Percentiles rank a stretch among this genome's conserved stretches.
These are phyloP conservation scores for Trichophaea hybrida DNA, from an alignment of 2,329 filamentous ascomycete genomes.

Conservation along the genomic window DNA sequence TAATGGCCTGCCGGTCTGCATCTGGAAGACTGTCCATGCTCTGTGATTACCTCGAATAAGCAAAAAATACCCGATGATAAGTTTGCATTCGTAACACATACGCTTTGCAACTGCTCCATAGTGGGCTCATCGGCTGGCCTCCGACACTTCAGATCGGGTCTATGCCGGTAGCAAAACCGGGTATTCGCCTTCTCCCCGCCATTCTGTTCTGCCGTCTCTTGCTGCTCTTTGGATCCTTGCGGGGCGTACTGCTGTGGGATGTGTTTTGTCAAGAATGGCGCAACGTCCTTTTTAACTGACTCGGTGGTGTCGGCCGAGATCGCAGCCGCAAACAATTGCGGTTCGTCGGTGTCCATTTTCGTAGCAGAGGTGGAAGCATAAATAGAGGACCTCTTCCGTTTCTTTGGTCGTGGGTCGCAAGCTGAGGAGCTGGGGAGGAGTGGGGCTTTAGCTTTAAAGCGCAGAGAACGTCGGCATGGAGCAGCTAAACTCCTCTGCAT, in stretches of 20 bases:
- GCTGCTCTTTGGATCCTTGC: conserved; percentile 30
- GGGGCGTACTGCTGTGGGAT: conserved; percentile 82
- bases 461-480: conserved; percentile 4
- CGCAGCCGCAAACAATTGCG: conserved; percentile 16
- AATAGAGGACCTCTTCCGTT: conserved; percentile 19
- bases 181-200: conserved; percentile 42
- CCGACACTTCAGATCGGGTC: conserved; percentile 84
- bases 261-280: conserved; percentile 78
- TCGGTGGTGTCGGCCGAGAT: conserved; percentile 35
- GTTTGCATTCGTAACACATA: conserved; percentile 34
- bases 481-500: conserved; percentile 4
- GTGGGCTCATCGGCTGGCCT: conserved; percentile 86
- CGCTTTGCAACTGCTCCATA: conserved; percentile 86
- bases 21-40: conserved; percentile 69
- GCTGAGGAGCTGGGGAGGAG: conserved; percentile 6
- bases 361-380: conserved; percentile 10
- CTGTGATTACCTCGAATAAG: conserved; percentile 32
- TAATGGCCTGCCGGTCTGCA: conserved; percentile 85
- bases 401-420: conserved; percentile 13
- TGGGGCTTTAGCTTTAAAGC: not conserved
- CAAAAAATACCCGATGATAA: not conserved
- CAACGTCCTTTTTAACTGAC: conserved; percentile 62
- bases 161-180: conserved; percentile 89
- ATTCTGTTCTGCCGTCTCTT: conserved; percentile 11
- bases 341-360: conserved; percentile 9